Evolutionary conservation across 2,329 filamentous ascomycete species (phyloP), one percentile per base, ranked within the genome.

Genomic region (Pseudocercospora pini-densiflorae): DNA sequence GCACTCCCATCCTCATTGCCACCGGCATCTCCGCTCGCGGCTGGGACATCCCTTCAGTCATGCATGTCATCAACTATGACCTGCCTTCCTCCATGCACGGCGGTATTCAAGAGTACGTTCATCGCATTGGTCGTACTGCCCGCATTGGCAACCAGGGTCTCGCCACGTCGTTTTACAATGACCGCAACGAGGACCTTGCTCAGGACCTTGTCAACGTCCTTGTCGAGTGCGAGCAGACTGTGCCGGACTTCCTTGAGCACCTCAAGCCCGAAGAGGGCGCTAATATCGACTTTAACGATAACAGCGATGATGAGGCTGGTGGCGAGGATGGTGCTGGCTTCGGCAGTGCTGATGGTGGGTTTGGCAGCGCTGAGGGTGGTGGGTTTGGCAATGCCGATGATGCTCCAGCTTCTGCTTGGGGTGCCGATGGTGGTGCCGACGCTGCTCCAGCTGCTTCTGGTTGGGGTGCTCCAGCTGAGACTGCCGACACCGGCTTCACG

Each of bases 61-160:
- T 90, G 82, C 93, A 97, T 70, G 91, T 99, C 67, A 90, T 99
- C 85, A 98, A 99, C 81, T 98, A 89, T 73, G 94, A 98, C 68
- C 83, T 98, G 1, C 94, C 94, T 0, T 88, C 85, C 5, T 80
- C 84, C 51, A 83, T 88, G 0, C 86, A 94, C 72, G 93, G 93
- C n/a, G 94, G 94, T 1, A 97, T 97, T 63, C 89, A 92, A 58
- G 95, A 98, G 77, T 99, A 98, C 73, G 89, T 91, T 27, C 95
- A 99, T 76, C 92, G 95, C 12, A 98, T 98, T 76, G 95, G 95
- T 68, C 94, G 95, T 67, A 99, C 95, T 72, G 95, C 92, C 62
- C 92, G 95, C 61, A 97, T 97, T 75, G 95, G 95, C 2, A 92
- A 97, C 72, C 85, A 87, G 53, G 95, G 95, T 19, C 81, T 93